phyloP scores from a whole-genome alignment of 2,329 filamentous ascomycete species.

The Epichloe uncinata region DNA sequence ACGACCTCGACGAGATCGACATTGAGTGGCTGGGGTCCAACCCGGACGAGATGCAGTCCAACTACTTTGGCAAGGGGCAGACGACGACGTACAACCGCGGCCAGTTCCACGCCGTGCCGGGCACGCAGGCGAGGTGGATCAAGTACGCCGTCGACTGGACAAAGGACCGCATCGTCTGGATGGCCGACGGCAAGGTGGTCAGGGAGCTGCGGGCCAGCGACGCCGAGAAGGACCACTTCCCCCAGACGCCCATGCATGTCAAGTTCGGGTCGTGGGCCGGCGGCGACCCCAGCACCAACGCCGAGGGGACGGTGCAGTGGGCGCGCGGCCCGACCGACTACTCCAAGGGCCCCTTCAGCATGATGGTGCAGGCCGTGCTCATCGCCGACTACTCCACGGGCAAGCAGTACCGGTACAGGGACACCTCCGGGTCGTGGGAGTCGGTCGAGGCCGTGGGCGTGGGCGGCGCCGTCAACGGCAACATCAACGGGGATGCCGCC shows the following conservation, averaged over 20 bases:
- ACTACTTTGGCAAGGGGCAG: constrained; percentile 92
- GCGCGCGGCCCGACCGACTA: constrained; percentile 79
- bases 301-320: constrained; percentile 77
- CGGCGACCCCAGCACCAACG: constrained; percentile 63
- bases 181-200: constrained; percentile 63
- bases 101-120: constrained; percentile 55
- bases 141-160: constrained; percentile 94
- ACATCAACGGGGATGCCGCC: constrained; percentile 23
- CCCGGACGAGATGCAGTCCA: constrained; percentile 70
- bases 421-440: constrained; percentile 63
- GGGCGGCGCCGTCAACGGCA: constrained; percentile 65
- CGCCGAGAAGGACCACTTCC: constrained; percentile 64
- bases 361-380: constrained; percentile 64
- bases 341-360: constrained; percentile 67
- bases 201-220: constrained; percentile 59
- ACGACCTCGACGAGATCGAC: constrained; percentile 90
- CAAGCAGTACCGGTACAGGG: constrained; percentile 67
- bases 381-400: constrained; percentile 92
- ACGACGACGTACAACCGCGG: constrained; percentile 79
- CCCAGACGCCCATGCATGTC: constrained; percentile 84
- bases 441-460: constrained; percentile 71
- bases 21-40: constrained; percentile 88
- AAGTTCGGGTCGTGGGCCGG: constrained; percentile 89
- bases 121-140: constrained; percentile 63
- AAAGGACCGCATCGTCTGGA: constrained; percentile 70